Evolutionary conservation across 176 grass and related monocot genomes (phyloP).

Genomic region (Triticum timopheevii): DNA sequence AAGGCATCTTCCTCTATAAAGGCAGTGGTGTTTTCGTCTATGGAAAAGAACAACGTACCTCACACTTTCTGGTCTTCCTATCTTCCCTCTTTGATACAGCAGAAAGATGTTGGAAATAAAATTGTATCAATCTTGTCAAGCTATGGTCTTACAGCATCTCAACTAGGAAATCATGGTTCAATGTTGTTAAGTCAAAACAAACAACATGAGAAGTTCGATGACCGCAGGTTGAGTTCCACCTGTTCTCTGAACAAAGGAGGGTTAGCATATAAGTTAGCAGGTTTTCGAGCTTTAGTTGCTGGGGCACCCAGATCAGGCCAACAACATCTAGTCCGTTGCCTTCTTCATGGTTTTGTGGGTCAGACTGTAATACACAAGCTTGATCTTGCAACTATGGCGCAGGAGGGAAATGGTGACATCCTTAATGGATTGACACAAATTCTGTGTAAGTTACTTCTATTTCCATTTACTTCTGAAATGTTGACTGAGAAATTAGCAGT

Average conservation of each 20-base stretch:
- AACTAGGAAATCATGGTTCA: conserved; percentile 48
- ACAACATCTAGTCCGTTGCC: conserved; percentile 66
- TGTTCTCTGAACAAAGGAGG: conserved; percentile 44
- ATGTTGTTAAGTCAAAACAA: conserved; percentile 28
- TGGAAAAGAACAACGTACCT: conserved; percentile 59
- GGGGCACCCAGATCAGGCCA: conserved; percentile 81
- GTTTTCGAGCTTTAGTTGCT: conserved; percentile 85
- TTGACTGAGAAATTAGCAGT: conserved; percentile 3
- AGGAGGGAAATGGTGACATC: conserved; percentile 90
- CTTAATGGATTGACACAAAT: conserved; percentile 90
- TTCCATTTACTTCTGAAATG: conserved; percentile 29
- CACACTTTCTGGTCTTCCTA: conserved; percentile 54
- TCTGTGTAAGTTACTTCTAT: conserved; percentile 65
- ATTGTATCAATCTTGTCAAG: conserved; percentile 65
- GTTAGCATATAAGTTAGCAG: conserved; percentile 50
- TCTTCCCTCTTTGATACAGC: conserved; percentile 66
- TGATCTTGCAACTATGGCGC: conserved; percentile 89
- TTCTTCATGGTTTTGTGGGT: conserved; percentile 84
- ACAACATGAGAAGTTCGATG: conserved; percentile 42
- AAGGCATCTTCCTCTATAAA: conserved; percentile 75
- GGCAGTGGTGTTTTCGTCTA: conserved; percentile 54
- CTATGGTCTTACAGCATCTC: conserved; percentile 58
- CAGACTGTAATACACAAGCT: conserved; percentile 87
- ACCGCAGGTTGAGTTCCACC: conserved; percentile 41
- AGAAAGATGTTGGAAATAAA: conserved; percentile 55